Evolutionary conservation across 257 asterid species (phyloP).

Genomic region (Scutellaria baicalensis): DNA sequence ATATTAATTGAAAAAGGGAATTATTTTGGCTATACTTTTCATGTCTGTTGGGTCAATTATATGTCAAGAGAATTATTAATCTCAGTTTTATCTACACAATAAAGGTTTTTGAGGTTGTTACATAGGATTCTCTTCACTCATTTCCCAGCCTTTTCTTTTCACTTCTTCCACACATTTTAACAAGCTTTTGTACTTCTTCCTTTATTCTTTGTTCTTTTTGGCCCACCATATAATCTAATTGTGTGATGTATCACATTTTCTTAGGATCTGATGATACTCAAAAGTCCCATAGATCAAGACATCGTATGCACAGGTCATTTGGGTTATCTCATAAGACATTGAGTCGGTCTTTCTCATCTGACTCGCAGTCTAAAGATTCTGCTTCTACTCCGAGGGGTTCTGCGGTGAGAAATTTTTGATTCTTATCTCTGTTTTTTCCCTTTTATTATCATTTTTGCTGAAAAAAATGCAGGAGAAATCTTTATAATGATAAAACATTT

Average conservation of each 20-base stretch:
- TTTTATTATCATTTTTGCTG: neutral
- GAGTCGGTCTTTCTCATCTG: conserved; percentile 57
- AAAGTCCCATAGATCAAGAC: conserved; percentile 69
- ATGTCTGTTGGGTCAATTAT: neutral
- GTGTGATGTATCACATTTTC: conserved; percentile 17
- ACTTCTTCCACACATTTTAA: conserved; percentile 6
- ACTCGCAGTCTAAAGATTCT: conserved; percentile 67
- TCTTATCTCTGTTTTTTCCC: neutral
- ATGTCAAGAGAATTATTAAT: neutral
- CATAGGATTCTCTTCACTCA: conserved; percentile 57
- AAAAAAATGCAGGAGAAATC: neutral
- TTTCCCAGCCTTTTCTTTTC: neutral
- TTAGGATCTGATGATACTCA: conserved; percentile 75
- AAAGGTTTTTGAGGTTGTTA: conserved; percentile 21
- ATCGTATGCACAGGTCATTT: conserved; percentile 49
- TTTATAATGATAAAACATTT: neutral
- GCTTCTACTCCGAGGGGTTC: conserved; percentile 41
- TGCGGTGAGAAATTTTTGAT: conserved; percentile 31
- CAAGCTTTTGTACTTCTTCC: conserved; percentile 15
- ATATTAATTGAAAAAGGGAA: neutral
- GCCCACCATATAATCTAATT: conserved; percentile 39
- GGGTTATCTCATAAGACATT: conserved; percentile 49
- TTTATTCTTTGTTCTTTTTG: conserved; percentile 31
- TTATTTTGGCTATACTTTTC: neutral
- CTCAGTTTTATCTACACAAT: neutral